Percentiles rank a stretch among this genome's conserved stretches.
These are phyloP conservation scores for Pezicula radicicola DNA, from an alignment of 2,329 filamentous ascomycete species.

Conservation along the genomic window DNA sequence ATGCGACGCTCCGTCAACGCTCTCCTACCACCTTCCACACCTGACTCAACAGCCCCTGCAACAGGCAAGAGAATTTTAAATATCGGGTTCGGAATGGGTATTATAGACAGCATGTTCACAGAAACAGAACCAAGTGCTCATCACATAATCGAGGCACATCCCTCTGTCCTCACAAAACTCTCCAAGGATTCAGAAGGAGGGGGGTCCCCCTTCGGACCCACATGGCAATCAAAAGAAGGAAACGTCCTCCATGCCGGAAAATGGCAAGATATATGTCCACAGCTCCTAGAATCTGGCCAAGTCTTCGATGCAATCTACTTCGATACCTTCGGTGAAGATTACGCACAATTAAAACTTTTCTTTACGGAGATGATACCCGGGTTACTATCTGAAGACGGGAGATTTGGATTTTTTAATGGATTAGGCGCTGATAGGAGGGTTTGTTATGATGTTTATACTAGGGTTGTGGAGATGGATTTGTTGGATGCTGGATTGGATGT, in stretches of 20 bases:
- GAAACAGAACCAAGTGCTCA: constrained; percentile 64
- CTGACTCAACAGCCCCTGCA: constrained; percentile 27
- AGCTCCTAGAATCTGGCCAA: constrained; percentile 64
- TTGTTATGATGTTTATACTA: constrained; percentile 94
- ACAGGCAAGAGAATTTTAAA: constrained; percentile 71
- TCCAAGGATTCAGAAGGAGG: constrained; percentile 38
- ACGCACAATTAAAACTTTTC: constrained; percentile 78
- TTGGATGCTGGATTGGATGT: constrained; percentile 87
- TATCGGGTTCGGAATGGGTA: constrained; percentile 89
- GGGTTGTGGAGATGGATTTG: constrained; percentile 87
- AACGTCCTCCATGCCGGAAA: constrained; percentile 58
- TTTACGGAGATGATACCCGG: constrained; percentile 85
- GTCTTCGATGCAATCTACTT: constrained; percentile 91
- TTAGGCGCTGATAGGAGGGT: constrained; percentile 88
- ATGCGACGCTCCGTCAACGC: constrained; percentile 75
- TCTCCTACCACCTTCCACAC: constrained; percentile 49
- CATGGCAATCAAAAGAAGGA: constrained; percentile 34
- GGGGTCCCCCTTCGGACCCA: constrained; percentile 32
- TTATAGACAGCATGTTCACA: constrained; percentile 76
- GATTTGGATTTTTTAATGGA: constrained; percentile 87
- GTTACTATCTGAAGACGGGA: constrained; percentile 67
- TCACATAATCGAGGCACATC: constrained; percentile 85
- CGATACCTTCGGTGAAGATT: constrained; percentile 96
- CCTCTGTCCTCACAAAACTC: constrained; percentile 69
- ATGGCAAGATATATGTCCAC: constrained; percentile 79